These are phyloP conservation scores for Thelephora terrestris DNA, from an alignment of 1,284 basidiomycete genomes.

Conservation along the genomic window DNA sequence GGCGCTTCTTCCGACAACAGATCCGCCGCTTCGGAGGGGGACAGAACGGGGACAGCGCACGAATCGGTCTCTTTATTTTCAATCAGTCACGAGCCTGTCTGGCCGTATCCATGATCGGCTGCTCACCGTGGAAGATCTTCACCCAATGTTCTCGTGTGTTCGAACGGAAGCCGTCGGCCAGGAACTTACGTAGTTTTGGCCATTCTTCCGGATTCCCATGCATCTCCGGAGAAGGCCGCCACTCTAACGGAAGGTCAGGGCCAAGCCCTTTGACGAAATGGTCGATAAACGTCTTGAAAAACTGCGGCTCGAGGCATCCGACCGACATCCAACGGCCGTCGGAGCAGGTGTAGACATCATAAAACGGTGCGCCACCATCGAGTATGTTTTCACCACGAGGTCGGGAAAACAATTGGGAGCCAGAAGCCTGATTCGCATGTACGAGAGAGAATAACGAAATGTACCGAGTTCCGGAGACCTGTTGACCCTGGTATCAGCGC, in stretches of 20 bases:
- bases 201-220: conserved; percentile 48
- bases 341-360: conserved; percentile 63
- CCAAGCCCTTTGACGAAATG: conserved; percentile 44
- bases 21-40: conserved; percentile 45
- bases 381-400: conserved; percentile 50
- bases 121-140: conserved; percentile 49
- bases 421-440: conserved; percentile 15
- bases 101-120: not conserved
- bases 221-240: conserved; percentile 41
- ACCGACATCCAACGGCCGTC: conserved; percentile 72
- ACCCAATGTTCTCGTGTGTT: conserved; percentile 64
- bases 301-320: conserved; percentile 64
- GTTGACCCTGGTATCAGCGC: not conserved
- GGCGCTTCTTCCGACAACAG: conserved; percentile 33
- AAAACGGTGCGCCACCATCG: conserved; percentile 76
- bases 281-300: conserved; percentile 54
- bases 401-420: conserved; percentile 10
- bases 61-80: conserved; percentile 44
- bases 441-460: conserved; percentile 63
- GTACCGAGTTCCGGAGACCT: conserved; percentile 77
- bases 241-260: conserved; percentile 23
- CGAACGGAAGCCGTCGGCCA: conserved; percentile 53
- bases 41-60: conserved; percentile 69
- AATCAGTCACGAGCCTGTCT: too few species aligned
- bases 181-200: conserved; percentile 47